Percentiles rank a stretch among this genome's conserved stretches.
phyloP scores from a whole-genome alignment of 306 rosid genomes.

The Vigna hirtella region DNA sequence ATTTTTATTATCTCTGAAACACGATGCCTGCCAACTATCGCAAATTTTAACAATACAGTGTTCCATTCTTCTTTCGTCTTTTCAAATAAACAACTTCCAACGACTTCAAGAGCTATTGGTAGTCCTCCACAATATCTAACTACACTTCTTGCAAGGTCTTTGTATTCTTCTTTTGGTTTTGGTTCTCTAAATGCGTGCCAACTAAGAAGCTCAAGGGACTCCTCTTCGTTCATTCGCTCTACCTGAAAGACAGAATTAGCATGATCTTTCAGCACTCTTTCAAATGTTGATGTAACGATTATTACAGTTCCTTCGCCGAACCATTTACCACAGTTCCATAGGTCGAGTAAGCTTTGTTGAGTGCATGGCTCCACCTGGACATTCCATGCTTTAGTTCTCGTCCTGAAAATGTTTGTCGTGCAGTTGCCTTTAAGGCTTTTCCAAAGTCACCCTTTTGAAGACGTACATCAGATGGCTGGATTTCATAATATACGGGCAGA shows the following conservation, averaged over 20 bases:
- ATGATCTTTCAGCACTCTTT: not conserved
- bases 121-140: constrained; percentile 42
- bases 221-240: not conserved
- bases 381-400: too few relatives aligned
- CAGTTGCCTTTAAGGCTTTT: too few relatives aligned
- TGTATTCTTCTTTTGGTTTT: not conserved
- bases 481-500: too few relatives aligned
- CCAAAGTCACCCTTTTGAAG: too few relatives aligned
- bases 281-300: constrained; percentile 43
- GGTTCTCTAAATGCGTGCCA: constrained; percentile 43
- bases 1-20: constrained; percentile 26
- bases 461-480: too few relatives aligned
- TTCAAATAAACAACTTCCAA: constrained; percentile 28
- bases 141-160: not conserved
- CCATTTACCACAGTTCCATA: too few relatives aligned
- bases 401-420: too few relatives aligned
- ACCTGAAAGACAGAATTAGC: not conserved
- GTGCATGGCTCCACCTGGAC: too few relatives aligned
- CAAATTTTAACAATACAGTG: constrained; percentile 32
- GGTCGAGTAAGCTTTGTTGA: too few relatives aligned
- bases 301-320: constrained; percentile 35
- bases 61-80: constrained; percentile 31
- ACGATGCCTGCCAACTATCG: not conserved
- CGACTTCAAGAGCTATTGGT: constrained; percentile 48
- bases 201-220: not conserved